Evolutionary conservation across 305 asterid species (phyloP).

Genomic region (Ajuga reptans): DNA sequence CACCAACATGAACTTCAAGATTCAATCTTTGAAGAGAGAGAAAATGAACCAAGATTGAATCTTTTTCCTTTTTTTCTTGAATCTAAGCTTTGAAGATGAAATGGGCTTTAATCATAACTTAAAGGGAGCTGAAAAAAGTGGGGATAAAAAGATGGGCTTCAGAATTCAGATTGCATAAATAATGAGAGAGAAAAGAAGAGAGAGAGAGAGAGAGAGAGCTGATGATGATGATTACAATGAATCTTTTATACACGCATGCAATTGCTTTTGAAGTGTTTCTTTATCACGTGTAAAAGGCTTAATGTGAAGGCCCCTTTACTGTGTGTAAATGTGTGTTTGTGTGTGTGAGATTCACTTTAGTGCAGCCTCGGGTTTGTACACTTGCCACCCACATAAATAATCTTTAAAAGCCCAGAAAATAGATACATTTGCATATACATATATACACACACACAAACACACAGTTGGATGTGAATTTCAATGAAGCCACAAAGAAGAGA

Average conservation of each 20-base stretch:
- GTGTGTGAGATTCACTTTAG: conserved; percentile 10
- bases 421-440: not conserved
- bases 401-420: conserved; percentile 2
- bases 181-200: conserved; percentile 29
- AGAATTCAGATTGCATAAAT: conserved; percentile 32
- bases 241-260: conserved; percentile 93
- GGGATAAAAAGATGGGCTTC: conserved; percentile 27
- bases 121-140: conserved; percentile 2
- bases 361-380: conserved; percentile 37
- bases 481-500: conserved; percentile 15
- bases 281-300: conserved; percentile 75
- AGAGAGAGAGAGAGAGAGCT: conserved; percentile 18
- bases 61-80: conserved; percentile 18
- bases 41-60: conserved; percentile 19
- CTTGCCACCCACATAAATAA: conserved; percentile 17
- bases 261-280: conserved; percentile 56
- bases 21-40: conserved; percentile 26
- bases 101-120: conserved; percentile 30
- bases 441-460: not conserved
- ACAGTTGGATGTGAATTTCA: conserved; percentile 14
- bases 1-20: conserved; percentile 18
- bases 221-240: conserved; percentile 51
- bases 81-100: conserved; percentile 19
- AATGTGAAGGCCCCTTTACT: conserved; percentile 36
- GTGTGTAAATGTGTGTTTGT: not conserved